Evolutionary conservation across 2,329 filamentous ascomycete species (phyloP), one percentile per base, ranked within the genome.

Genomic region (Penicillium sp.): DNA sequence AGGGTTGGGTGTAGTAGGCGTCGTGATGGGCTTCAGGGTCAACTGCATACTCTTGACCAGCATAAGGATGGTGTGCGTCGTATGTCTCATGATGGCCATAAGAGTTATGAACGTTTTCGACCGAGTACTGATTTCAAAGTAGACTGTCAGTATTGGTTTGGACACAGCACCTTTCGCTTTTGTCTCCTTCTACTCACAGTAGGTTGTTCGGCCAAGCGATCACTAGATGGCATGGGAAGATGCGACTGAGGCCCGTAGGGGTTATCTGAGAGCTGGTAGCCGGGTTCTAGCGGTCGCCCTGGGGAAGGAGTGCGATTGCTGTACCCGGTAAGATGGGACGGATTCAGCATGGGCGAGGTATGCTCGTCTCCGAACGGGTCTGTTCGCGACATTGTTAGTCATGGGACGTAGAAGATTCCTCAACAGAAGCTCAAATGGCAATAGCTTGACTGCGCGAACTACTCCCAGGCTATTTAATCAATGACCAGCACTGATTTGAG

Each of bases 1-100:
- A 96, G 1, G 90, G 88, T 63, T 88, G 85, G 65, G 87, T 90
- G 73, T 89, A 93, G 78, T 96, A 96, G 53, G 85, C 84, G 73
- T 96, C 90, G 70, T 94, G 90, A 67, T 96, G 91, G 55, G 87
- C 86, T 71, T 95, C 87, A 10, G 93, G 91, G 67, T 91, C 86
- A 58, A 96, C 76, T 4, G 86, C 80, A 72, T 94, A 92, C 53
- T 91, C 88, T 55, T 80, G 79, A 58, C 80, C 80, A 40, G 81
- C 78, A 61, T 84, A 82, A 58, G 80, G 67, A 52, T 75, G 78
- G 57, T 82, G 62, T 75, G 77, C 60, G 59, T 86, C 83, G 69
- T 85, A 87, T 52, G 79, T 77, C 62, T 87, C 81, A 67, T 83
- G 82, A 66, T 86, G 83, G 17, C 84, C 82, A 66, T 84, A 88